Conservation (phyloP, 768 basidiomycete genomes). For the Serendipita sp. region DNA sequence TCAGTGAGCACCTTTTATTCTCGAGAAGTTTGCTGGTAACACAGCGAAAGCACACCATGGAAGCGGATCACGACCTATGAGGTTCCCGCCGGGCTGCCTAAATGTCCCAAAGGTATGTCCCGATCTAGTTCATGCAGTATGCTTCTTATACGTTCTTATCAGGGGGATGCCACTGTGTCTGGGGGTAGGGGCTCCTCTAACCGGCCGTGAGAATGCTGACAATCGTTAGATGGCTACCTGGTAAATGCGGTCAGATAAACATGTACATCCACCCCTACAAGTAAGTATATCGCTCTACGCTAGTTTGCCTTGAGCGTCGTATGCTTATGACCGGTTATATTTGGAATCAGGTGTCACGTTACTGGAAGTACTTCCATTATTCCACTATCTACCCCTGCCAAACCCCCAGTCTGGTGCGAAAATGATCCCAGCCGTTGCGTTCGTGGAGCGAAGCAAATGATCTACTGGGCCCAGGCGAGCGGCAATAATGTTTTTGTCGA, state of each 20-base stretch:
- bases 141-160: too few species aligned
- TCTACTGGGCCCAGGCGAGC: neutral
- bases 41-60: slow-evolving; percentile 3
- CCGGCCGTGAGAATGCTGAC: neutral
- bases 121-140: too few species aligned
- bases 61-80: slow-evolving; percentile 3
- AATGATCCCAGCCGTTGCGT: neutral
- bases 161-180: slow-evolving; percentile 7
- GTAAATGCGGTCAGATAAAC: slow-evolving; percentile 6
- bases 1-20: neutral
- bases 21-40: neutral
- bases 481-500: neutral
- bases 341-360: neutral
- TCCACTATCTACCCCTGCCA: neutral
- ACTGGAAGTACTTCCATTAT: neutral
- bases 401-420: slow-evolving; percentile 4
- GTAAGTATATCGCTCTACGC: neutral
- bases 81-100: slow-evolving; percentile 6
- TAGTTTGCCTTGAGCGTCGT: neutral
- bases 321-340: neutral
- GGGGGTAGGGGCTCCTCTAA: neutral
- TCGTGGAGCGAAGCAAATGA: neutral
- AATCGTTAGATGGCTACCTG: neutral
- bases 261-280: slow-evolving; percentile 8
- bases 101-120: neutral